Percentiles rank a stretch among this genome's conserved stretches.
Conservation (phyloP, 2,329 filamentous ascomycete species). For the Fusarium annulatum region DNA sequence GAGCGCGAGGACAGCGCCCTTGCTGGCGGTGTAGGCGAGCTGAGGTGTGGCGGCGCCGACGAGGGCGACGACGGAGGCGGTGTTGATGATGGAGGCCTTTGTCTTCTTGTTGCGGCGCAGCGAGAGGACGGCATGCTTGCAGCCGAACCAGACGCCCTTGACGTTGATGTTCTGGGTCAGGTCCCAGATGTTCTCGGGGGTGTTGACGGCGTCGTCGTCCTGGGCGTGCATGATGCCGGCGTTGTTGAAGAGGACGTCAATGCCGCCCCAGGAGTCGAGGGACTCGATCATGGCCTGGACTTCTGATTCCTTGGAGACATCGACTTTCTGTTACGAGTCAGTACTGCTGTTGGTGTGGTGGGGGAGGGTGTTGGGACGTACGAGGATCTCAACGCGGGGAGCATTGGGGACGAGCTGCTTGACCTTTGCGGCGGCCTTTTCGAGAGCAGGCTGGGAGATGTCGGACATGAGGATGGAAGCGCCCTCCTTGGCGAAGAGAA, state of each 20-base stretch:
- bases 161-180: slow-evolving; percentile 94
- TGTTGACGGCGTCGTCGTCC: slow-evolving; percentile 83
- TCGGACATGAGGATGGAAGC: slow-evolving; percentile 88
- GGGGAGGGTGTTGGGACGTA: slow-evolving; percentile 44
- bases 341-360: background rate
- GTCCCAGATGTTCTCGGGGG: slow-evolving; percentile 92
- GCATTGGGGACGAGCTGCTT: slow-evolving; percentile 75
- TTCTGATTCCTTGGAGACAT: slow-evolving; percentile 87
- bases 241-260: slow-evolving; percentile 97
- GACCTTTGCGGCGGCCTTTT: slow-evolving; percentile 80
- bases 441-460: slow-evolving; percentile 81
- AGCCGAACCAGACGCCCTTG: slow-evolving; percentile 97
- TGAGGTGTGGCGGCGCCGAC: slow-evolving; percentile 90
- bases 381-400: slow-evolving; percentile 70
- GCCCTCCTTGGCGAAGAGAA: slow-evolving; percentile 90
- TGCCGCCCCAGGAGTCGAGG: slow-evolving; percentile 85
- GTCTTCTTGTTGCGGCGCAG: slow-evolving; percentile 84
- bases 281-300: slow-evolving; percentile 79
- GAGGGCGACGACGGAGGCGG: slow-evolving; percentile 86
- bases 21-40: slow-evolving; percentile 92
- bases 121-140: slow-evolving; percentile 88
- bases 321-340: slow-evolving; percentile 57
- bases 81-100: slow-evolving; percentile 88
- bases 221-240: slow-evolving; percentile 95
- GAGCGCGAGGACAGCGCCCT: slow-evolving; percentile 90